Evolutionary conservation across 768 basidiomycete genomes (phyloP), one percentile per base, ranked within the genome.

Genomic region (Hygrocybe coccinea): DNA sequence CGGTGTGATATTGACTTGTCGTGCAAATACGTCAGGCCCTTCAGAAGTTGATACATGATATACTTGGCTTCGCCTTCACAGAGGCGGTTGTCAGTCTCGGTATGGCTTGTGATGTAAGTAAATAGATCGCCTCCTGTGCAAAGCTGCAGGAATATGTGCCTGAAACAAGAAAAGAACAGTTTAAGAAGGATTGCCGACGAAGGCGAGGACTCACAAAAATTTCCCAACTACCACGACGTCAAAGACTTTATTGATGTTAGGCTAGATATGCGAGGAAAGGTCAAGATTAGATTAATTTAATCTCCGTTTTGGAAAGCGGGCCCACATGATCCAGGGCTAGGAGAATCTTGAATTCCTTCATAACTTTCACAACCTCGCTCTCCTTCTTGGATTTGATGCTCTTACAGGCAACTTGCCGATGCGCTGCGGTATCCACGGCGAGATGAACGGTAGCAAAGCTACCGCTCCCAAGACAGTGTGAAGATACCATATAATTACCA

Each of bases 111-210:
- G 59, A 92, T 86, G 68, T 91, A 91, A 2, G 87, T 88, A 68
- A 91, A 91, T n/a, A 92, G 78, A 64, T 92, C 90, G 21, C 89
- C 90, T 9, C 90, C 89, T 0, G 89, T 91, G 62, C 87, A 91
- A 7, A 92, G 75, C 67, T 92, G 86, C 34, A 92, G 82, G 69
- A 92, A 91, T 41, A 92, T 88, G 67, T 91, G 86, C 25, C 86
- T 88, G 52, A 2, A 59, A 33, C 38, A 21, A 50, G 53, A 11
- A 57, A 21, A 45, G 36, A 47, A 37, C 36, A 22, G 44, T 19
- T 53, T 24, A 24, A 54, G 52, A 37, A 0, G 47, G 17, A 58
- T n/a, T 21, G 33, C 22, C 36, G 33, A 36, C 46, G 39, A 51
- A 38, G 22, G 11, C 11, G 17, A 50, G 11, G 46, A 67, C 77